phyloP scores from a whole-genome alignment of 2,329 filamentous ascomycete species.

The Paraphoma chrysanthemicola region DNA sequence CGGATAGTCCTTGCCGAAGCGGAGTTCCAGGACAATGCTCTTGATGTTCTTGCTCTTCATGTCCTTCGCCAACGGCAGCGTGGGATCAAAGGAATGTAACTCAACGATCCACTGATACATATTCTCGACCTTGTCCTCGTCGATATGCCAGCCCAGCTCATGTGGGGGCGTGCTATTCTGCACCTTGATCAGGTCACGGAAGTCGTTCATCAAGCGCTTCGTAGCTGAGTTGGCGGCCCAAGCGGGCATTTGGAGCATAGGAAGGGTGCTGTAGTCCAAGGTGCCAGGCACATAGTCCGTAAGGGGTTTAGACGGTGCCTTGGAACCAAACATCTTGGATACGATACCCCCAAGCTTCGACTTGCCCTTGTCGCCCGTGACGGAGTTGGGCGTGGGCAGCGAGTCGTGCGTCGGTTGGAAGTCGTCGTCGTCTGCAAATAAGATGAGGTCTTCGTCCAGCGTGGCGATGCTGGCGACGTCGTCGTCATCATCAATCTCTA shows the following conservation, averaged over 20 bases:
- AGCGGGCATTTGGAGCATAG: slow-evolving; percentile 68
- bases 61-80: slow-evolving; percentile 74
- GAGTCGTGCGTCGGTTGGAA: slow-evolving; percentile 12
- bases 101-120: slow-evolving; percentile 93
- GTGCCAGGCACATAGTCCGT: slow-evolving; percentile 73
- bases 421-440: slow-evolving; percentile 45
- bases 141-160: slow-evolving; percentile 84
- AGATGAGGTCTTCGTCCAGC: slow-evolving; percentile 54
- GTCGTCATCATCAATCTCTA: slow-evolving; percentile 48
- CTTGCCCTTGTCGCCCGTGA: slow-evolving; percentile 35
- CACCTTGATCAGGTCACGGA: slow-evolving; percentile 67
- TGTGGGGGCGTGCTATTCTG: slow-evolving; percentile 68
- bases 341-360: slow-evolving; percentile 30
- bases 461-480: slow-evolving; percentile 58
- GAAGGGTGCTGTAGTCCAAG: slow-evolving; percentile 68
- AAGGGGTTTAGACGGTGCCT: slow-evolving; percentile 31
- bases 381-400: slow-evolving; percentile 34
- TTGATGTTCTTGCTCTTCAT: slow-evolving; percentile 68
- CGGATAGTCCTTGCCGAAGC: slow-evolving; percentile 79
- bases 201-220: slow-evolving; percentile 68
- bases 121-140: slow-evolving; percentile 70
- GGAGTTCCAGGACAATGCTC: slow-evolving; percentile 81
- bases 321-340: slow-evolving; percentile 31
- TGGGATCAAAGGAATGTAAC: slow-evolving; percentile 78
- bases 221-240: slow-evolving; percentile 70